These are phyloP conservation scores for Suhomyces emberorum DNA, from an alignment of 805 yeast genomes.

Conservation along the genomic window DNA sequence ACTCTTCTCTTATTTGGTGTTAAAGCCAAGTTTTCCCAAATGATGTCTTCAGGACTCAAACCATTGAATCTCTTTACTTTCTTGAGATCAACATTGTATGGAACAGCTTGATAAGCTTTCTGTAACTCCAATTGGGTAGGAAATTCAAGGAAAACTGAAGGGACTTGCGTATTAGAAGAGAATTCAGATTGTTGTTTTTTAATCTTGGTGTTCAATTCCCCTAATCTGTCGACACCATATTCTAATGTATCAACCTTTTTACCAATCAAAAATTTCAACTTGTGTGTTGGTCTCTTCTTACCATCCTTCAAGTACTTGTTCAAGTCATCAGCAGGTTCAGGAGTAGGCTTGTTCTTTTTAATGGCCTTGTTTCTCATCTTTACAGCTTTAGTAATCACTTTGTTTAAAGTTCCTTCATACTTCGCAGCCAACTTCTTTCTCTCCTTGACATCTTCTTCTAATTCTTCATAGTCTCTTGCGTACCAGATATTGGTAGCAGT, in stretches of 20 bases:
- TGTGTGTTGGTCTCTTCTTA: slow-evolving; percentile 78
- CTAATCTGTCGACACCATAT: slow-evolving; percentile 63
- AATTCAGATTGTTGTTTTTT: slow-evolving; percentile 52
- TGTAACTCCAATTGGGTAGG: slow-evolving; percentile 84
- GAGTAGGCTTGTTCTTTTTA: slow-evolving; percentile 55
- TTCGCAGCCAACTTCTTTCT: slow-evolving; percentile 58
- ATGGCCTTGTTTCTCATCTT: slow-evolving; percentile 51
- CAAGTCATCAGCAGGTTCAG: slow-evolving; percentile 55
- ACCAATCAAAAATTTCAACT: slow-evolving; percentile 67
- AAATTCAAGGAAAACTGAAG: slow-evolving; percentile 79
- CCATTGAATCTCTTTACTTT: slow-evolving; percentile 54
- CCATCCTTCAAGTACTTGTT: slow-evolving; percentile 62
- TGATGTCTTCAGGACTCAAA: slow-evolving; percentile 73
- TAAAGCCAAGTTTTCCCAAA: slow-evolving; percentile 75
- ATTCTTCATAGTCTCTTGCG: slow-evolving; percentile 59
- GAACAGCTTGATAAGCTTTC: slow-evolving; percentile 80
- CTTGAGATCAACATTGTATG: slow-evolving; percentile 49
- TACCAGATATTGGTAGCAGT: slow-evolving; percentile 56
- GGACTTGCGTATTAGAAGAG: slow-evolving; percentile 49
- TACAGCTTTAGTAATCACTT: slow-evolving; percentile 56
- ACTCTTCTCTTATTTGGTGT: slow-evolving; percentile 53
- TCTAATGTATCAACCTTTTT: slow-evolving; percentile 82
- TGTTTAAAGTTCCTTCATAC: slow-evolving; percentile 64
- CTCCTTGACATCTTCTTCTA: slow-evolving; percentile 56
- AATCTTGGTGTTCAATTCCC: slow-evolving; percentile 67